These are phyloP conservation scores for Filobasidium wieringae DNA, from an alignment of 768 basidiomycete species.

Conservation along the genomic window DNA sequence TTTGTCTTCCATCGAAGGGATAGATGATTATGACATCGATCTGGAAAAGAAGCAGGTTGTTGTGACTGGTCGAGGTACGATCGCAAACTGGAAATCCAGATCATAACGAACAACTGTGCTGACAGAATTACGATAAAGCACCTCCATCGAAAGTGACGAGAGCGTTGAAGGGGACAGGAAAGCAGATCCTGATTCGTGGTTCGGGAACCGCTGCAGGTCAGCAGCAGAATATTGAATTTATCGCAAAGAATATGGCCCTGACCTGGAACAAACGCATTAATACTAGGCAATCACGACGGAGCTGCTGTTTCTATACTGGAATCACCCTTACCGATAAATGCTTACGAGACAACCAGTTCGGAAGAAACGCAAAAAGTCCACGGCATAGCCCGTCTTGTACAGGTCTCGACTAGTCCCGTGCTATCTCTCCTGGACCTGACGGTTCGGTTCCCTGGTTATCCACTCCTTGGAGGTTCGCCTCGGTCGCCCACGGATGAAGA, in stretches of 20 bases:
- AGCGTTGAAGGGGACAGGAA: slow-evolving; percentile 14
- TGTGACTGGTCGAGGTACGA: slow-evolving; percentile 33
- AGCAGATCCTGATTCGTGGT: slow-evolving; percentile 13
- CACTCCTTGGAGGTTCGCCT: slow-evolving; percentile 1
- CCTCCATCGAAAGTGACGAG: slow-evolving; percentile 8
- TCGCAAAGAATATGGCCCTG: background rate
- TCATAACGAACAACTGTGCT: too few species aligned
- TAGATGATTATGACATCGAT: slow-evolving; percentile 37
- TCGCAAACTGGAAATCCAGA: too few species aligned
- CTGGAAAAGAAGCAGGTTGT: slow-evolving; percentile 34
- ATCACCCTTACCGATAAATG: slow-evolving; percentile 24
- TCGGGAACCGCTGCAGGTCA: slow-evolving; percentile 10
- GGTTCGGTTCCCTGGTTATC: slow-evolving; percentile 27
- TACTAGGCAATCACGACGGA: slow-evolving; percentile 16
- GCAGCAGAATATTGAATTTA: too few species aligned
- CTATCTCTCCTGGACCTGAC: slow-evolving; percentile 36
- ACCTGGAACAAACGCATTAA: too few species aligned
- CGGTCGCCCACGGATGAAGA: background rate
- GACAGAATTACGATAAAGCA: too few species aligned
- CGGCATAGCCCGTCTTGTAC: slow-evolving; percentile 37
- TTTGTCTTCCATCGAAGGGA: slow-evolving; percentile 24
- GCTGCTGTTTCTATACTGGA: slow-evolving; percentile 38
- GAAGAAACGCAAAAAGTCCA: slow-evolving; percentile 37
- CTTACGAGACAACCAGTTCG: slow-evolving; percentile 26
- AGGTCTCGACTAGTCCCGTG: slow-evolving; percentile 28